Evolutionary conservation across 371 early-diverging fungal genomes (phyloP), one percentile per base, ranked within the genome.

Genomic region (Mortierella sp.): DNA sequence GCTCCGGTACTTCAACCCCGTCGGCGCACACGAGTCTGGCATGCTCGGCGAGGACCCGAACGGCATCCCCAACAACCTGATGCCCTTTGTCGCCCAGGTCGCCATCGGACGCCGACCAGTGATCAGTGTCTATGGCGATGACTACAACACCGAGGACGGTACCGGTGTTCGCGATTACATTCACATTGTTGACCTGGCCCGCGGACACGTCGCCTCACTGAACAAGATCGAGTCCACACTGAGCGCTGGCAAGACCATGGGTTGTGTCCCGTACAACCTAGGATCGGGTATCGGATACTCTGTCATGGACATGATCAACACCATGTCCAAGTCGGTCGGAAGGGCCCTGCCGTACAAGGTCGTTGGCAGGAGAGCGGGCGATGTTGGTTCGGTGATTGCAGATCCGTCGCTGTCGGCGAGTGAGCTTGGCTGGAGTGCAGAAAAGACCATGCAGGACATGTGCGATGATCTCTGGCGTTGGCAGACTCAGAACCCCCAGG

Each of bases 101-200:
- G 89, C 93, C 39, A 88, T 92, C 65, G 96, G 96, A 19, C 90
- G 93, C 69, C 89, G 92, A 43, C 89, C 92, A 2, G 85, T 87
- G 76, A 91, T 97, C 16, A 90, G 89, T 37, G 93, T 97, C 9
- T 96, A 90, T 86, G 98, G 98, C 6, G 85, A 83, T 64, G 95
- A 97, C 74, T 98, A 95, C 76, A 88, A 90, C 55, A 97, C 98
- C 1, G 86, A 87, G 40, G 98, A 98, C 84, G 98, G 98, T 10
- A 95, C 96, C 10, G 87, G 96, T 22, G 92, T 97, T 0, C 92
- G 98, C 47, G 98, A 98, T 79, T 98, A 94, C 70, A 93, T 97
- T 76, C 96, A 98, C 80, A 95, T 98, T 11, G 91, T 93, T 71
- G 98, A 98, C 77, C 87, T 97, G 66, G 95, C 97, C 10, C 82